These are phyloP conservation scores for Ehretia macrophylla DNA, from an alignment of 257 asterid genomes.

Conservation along the genomic window DNA sequence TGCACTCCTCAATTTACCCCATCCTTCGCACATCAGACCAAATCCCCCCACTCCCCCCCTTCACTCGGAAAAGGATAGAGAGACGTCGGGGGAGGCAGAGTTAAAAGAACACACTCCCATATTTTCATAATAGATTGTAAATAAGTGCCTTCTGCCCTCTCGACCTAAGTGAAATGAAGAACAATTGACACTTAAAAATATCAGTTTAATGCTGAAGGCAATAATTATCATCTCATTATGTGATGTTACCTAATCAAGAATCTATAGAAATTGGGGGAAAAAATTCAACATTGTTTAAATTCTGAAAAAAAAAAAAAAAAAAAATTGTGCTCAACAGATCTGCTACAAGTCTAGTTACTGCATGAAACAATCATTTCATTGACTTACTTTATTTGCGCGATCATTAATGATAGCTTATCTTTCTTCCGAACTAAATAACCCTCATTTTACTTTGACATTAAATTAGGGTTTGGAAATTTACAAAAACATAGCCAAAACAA, in stretches of 20 bases:
- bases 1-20: too few relatives aligned
- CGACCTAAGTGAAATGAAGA: neutral
- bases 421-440: neutral
- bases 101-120: neutral
- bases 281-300: neutral
- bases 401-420: too few relatives aligned
- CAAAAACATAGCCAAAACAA: neutral
- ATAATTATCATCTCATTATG: too few relatives aligned
- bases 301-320: neutral
- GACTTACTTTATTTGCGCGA: too few relatives aligned
- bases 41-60: too few relatives aligned
- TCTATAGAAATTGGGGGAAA: neutral
- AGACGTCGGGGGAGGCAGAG: too few relatives aligned
- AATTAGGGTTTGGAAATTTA: neutral
- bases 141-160: neutral
- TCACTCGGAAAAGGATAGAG: too few relatives aligned
- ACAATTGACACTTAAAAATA: neutral
- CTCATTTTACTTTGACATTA: neutral
- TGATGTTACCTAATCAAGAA: neutral
- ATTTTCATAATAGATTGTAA: neutral
- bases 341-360: too few relatives aligned
- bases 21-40: too few relatives aligned
- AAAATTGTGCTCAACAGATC: too few relatives aligned
- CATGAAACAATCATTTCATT: too few relatives aligned
- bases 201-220: neutral